Percentiles rank a stretch among this genome's conserved stretches.
Conservation (phyloP, 2,329 filamentous ascomycete species). For the Didymella lethalis region DNA sequence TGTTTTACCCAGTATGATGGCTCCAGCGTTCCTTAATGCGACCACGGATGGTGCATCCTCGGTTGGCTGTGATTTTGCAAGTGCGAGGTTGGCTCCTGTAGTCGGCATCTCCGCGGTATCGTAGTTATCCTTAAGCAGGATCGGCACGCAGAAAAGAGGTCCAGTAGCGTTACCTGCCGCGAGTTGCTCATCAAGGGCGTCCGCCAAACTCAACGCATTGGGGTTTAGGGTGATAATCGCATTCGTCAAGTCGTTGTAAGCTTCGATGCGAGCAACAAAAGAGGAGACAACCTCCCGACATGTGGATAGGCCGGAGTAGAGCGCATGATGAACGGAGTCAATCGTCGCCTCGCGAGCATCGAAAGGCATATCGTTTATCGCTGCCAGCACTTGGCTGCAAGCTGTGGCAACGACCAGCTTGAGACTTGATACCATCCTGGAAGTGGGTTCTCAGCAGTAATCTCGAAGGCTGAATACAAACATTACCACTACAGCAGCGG, state of each 20-base stretch:
- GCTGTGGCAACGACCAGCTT: slow-evolving; percentile 17
- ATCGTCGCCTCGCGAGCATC: slow-evolving; percentile 68
- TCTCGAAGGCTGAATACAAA: neutral
- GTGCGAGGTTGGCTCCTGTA: slow-evolving; percentile 62
- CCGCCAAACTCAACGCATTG: slow-evolving; percentile 58
- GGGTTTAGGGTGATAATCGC: slow-evolving; percentile 65
- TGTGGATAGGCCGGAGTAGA: slow-evolving; percentile 62
- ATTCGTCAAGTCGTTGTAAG: slow-evolving; percentile 65
- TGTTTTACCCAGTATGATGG: slow-evolving; percentile 64
- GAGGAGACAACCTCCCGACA: slow-evolving; percentile 64
- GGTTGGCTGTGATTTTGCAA: slow-evolving; percentile 58
- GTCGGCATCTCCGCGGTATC: slow-evolving; percentile 65
- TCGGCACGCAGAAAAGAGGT: slow-evolving; percentile 66
- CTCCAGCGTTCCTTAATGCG: slow-evolving; percentile 60
- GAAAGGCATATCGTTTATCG: slow-evolving; percentile 50
- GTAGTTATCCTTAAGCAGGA: slow-evolving; percentile 71
- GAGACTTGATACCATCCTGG: slow-evolving; percentile 7
- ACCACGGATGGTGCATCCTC: slow-evolving; percentile 61
- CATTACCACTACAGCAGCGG: slow-evolving; percentile 9
- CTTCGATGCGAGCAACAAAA: slow-evolving; percentile 66
- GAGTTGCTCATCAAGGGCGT: slow-evolving; percentile 58
- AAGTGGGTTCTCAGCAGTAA: neutral
- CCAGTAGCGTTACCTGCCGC: slow-evolving; percentile 59
- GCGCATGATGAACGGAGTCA: slow-evolving; percentile 62
- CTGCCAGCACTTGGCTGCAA: slow-evolving; percentile 14